Percentiles rank a stretch among this genome's conserved stretches.
Evolutionary conservation across 2,329 filamentous ascomycete species (phyloP).

Genomic region (Pseudophaeomoniella oleicola): DNA sequence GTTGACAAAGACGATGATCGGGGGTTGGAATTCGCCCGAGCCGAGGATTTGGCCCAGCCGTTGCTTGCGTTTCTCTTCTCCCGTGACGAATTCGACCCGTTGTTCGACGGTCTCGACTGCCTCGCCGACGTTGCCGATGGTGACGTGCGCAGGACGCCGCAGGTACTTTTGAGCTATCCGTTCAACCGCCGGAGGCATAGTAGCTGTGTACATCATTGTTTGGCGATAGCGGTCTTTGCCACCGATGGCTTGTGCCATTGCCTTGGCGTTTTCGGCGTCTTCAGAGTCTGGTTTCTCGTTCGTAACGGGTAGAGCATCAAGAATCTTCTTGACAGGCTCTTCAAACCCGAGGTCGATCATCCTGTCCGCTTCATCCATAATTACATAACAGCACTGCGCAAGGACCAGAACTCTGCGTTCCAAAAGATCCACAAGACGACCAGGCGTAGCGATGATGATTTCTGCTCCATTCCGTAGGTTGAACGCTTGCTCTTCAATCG

Average conservation of each 20-base stretch:
- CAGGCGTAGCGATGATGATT: slow-evolving; percentile 96
- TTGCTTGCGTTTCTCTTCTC: slow-evolving; percentile 94
- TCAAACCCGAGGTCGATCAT: slow-evolving; percentile 99
- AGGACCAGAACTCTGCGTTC: slow-evolving; percentile 83
- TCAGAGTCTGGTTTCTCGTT: slow-evolving; percentile 96
- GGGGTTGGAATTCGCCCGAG: slow-evolving; percentile 65
- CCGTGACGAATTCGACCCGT: slow-evolving; percentile 76
- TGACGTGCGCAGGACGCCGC: slow-evolving; percentile 80
- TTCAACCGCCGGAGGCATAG: slow-evolving; percentile 86
- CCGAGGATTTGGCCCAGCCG: slow-evolving; percentile 79
- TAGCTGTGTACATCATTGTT: slow-evolving; percentile 99
- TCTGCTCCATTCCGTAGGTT: slow-evolving; percentile 84
- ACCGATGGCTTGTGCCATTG: slow-evolving; percentile 71
- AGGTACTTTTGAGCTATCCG: slow-evolving; percentile 96
- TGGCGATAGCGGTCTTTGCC: slow-evolving; percentile 74
- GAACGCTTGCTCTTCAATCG: slow-evolving; percentile 83
- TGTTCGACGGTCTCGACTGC: slow-evolving; percentile 97
- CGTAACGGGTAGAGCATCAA: slow-evolving; percentile 77
- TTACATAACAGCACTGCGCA: slow-evolving; percentile 93
- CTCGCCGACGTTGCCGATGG: slow-evolving; percentile 86
- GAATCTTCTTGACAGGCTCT: slow-evolving; percentile 92
- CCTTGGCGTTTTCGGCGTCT: slow-evolving; percentile 67
- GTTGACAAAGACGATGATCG: slow-evolving; percentile 98
- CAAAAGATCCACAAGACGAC: slow-evolving; percentile 92
- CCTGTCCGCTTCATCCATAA: slow-evolving; percentile 98